Evolutionary conservation across 805 yeast species (phyloP), one percentile per base, ranked within the genome.

Genomic region (Candida gorgasii): DNA sequence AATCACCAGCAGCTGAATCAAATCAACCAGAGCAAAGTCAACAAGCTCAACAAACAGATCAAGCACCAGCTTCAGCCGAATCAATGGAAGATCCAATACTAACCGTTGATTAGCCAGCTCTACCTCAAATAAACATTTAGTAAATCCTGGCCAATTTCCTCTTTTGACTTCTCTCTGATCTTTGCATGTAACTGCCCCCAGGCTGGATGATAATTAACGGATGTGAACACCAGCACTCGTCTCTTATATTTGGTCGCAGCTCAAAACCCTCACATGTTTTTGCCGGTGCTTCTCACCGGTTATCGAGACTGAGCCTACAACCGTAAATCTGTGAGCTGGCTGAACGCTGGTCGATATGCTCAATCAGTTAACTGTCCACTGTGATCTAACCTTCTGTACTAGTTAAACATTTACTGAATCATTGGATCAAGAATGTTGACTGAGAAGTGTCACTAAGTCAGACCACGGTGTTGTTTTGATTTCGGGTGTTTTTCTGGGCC

Each of bases 231-330:
- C 33, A 29, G 33, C 33, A 6, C 15, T 4, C 7, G 7, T 29
- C 33, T 29, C 33, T 29, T 16, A 29, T 8, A 29, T 29, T 29
- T 16, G 15, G 6, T 16, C 33, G 33, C 33, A 15, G 33, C 33
- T 29, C 33, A 29, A 15, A 29, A 29, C 33, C 33, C n/a, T 26
- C 8, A 22, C 24, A 22, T n/a, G n/a, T n/a, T 7, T 22, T 9
- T 22, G 8, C 24, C 6, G 24, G 24, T 6, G 24, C 24, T 22
- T 22, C 6, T 22, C 24, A 22, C 8, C 9, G 24, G 9, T 22
- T 22, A 7, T 7, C 24, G 6, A 22, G n/a, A n/a, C n/a, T n/a
- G n/a, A n/a, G n/a, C n/a, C n/a, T n/a, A n/a, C n/a, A n/a, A n/a
- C n/a, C n/a, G n/a, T n/a, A n/a, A n/a, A n/a, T n/a, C n/a, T 20